phyloP scores from a whole-genome alignment of 2,329 filamentous ascomycete genomes.

The Penicillium italicum region DNA sequence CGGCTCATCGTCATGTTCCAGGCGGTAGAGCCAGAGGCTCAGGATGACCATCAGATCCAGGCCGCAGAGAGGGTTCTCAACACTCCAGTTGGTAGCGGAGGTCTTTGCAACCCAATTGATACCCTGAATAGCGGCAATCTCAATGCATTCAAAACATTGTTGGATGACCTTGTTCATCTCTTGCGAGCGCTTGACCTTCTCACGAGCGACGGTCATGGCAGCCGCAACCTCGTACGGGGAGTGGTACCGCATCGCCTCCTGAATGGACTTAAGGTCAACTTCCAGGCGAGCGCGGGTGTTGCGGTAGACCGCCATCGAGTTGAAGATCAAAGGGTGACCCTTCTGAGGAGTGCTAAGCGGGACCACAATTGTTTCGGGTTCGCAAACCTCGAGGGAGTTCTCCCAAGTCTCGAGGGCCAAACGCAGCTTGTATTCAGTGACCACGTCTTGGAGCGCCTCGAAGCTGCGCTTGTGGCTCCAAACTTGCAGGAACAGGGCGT shows the following conservation, averaged over 20 bases:
- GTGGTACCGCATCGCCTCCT: conserved; percentile 94
- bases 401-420: conserved; percentile 98
- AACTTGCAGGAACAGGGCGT: conserved; percentile 93
- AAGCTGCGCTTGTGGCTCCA: conserved; percentile 99
- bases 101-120: conserved; percentile 98
- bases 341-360: conserved; percentile 92
- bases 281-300: conserved; percentile 89
- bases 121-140: conserved; percentile 89
- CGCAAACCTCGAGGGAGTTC: conserved; percentile 88
- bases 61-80: conserved; percentile 93
- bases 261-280: conserved; percentile 91
- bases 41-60: conserved; percentile 98
- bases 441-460: conserved; percentile 94
- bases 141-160: conserved; percentile 95
- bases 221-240: conserved; percentile 95
- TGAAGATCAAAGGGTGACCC: conserved; percentile 94
- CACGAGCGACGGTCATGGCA: conserved; percentile 90
- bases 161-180: conserved; percentile 99
- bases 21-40: conserved; percentile 95
- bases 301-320: conserved; percentile 93
- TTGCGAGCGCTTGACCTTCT: conserved; percentile 88
- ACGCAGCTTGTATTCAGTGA: conserved; percentile 96
- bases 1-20: conserved; percentile 97
- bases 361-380: conserved; percentile 83
- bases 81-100: conserved; percentile 97